phyloP scores from a whole-genome alignment of 805 yeast species.

The Groenewaldozyma tartarivorans region DNA sequence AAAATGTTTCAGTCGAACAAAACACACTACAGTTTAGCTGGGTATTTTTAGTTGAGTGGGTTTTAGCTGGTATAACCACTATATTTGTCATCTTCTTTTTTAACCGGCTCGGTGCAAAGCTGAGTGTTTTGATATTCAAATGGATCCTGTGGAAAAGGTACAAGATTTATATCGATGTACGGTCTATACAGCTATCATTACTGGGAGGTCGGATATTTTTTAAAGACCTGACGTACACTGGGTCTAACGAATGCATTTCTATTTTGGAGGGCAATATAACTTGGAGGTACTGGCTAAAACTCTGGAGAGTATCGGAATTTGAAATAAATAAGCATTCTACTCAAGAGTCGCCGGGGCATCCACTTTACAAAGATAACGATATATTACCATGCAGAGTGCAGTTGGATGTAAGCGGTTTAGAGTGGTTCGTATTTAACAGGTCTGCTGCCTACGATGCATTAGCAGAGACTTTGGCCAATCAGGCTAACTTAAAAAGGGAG shows the following conservation, averaged over 20 bases:
- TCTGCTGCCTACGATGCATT: conserved; percentile 66
- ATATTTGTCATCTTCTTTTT: conserved; percentile 65
- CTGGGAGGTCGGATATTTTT: conserved; percentile 77
- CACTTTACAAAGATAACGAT: not conserved
- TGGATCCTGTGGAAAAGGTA: conserved; percentile 55
- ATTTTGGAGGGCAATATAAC: conserved; percentile 65
- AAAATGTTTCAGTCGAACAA: not conserved
- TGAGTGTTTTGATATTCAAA: conserved; percentile 42
- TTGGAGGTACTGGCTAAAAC: conserved; percentile 83
- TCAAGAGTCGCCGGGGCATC: not conserved
- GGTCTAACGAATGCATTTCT: conserved; percentile 64
- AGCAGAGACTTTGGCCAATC: conserved; percentile 17
- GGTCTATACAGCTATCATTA: conserved; percentile 66
- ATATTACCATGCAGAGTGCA: conserved; percentile 20
- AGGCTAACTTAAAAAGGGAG: not conserved
- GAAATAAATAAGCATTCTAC: conserved; percentile 5
- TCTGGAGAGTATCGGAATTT: conserved; percentile 30
- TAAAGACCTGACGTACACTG: conserved; percentile 62
- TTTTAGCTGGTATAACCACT: conserved; percentile 52
- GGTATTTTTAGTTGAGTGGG: conserved; percentile 84
- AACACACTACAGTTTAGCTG: conserved; percentile 34
- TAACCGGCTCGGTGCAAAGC: conserved; percentile 58
- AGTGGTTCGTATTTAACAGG: conserved; percentile 74
- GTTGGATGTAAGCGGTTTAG: conserved; percentile 65
- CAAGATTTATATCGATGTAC: conserved; percentile 52